These are phyloP conservation scores for Coemansia sp. DNA, from an alignment of 192 early-diverging fungal species.

Conservation along the genomic window DNA sequence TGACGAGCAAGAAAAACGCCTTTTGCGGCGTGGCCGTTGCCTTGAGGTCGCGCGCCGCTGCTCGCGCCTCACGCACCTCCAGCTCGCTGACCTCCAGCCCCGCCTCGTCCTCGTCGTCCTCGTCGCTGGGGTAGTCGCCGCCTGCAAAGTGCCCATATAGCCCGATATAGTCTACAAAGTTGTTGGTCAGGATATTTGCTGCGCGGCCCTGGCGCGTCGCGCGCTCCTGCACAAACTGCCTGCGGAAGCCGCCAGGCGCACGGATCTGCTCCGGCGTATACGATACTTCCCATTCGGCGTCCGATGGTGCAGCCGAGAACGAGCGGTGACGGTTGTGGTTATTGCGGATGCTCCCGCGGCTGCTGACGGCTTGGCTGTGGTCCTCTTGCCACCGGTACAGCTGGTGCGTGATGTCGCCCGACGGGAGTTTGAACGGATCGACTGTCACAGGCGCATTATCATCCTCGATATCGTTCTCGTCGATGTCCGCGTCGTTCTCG, in stretches of 20 bases:
- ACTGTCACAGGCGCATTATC: slow-evolving; percentile 26
- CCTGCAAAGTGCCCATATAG: slow-evolving; percentile 94
- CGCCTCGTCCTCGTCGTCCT: slow-evolving; percentile 59
- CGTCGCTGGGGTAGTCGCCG: slow-evolving; percentile 82
- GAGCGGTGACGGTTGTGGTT: slow-evolving; percentile 32
- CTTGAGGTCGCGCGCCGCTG: slow-evolving; percentile 38
- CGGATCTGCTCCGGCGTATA: slow-evolving; percentile 56
- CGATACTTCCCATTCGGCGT: slow-evolving; percentile 57
- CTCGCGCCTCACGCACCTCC: slow-evolving; percentile 11
- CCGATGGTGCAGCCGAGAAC: slow-evolving; percentile 53
- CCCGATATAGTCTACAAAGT: slow-evolving; percentile 91
- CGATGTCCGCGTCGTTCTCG: slow-evolving; percentile 11
- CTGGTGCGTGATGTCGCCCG: slow-evolving; percentile 80
- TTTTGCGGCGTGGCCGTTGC: slow-evolving; percentile 65
- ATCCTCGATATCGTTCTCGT: slow-evolving; percentile 23
- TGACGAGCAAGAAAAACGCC: slow-evolving; percentile 75
- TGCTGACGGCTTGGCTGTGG: slow-evolving; percentile 13
- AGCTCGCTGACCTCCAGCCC: slow-evolving; percentile 25
- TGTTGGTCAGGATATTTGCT: slow-evolving; percentile 74
- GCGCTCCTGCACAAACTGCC: slow-evolving; percentile 78
- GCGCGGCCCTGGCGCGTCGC: slow-evolving; percentile 62
- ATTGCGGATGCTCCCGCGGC: slow-evolving; percentile 15
- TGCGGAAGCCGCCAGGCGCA: slow-evolving; percentile 85
- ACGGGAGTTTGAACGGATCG: slow-evolving; percentile 60
- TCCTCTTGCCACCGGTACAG: slow-evolving; percentile 88